Evolutionary conservation across 805 yeast genomes (phyloP).

Genomic region (Candida germanica): DNA sequence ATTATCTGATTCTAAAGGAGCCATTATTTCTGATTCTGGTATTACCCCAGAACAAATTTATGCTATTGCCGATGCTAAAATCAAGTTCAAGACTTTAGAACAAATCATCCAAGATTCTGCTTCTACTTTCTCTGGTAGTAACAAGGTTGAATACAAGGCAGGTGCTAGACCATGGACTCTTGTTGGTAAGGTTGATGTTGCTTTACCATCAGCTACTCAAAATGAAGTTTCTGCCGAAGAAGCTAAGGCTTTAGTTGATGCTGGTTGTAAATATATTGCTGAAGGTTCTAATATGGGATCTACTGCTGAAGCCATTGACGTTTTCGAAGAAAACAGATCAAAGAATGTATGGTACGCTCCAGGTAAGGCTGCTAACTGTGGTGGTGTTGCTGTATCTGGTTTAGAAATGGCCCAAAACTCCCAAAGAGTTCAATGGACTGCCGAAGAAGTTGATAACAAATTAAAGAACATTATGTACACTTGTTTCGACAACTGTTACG

Average conservation of each 20-base stretch:
- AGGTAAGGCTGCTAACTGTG: conserved; percentile 98
- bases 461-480: conserved; percentile 89
- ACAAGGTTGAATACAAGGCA: conserved; percentile 70
- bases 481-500: conserved; percentile 90
- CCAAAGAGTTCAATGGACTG: conserved; percentile 85
- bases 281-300: conserved; percentile 99
- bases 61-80: conserved; percentile 72
- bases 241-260: conserved; percentile 89
- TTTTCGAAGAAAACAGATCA: conserved; percentile 80
- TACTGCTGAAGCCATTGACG: conserved; percentile 93
- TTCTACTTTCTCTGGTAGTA: conserved; percentile 53
- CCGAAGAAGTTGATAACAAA: conserved; percentile 88
- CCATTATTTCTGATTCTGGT: conserved; percentile 75
- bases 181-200: conserved; percentile 90
- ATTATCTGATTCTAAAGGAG: conserved; percentile 92
- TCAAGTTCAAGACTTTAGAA: conserved; percentile 73
- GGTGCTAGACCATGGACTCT: conserved; percentile 97
- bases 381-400: conserved; percentile 99
- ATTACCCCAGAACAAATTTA: conserved; percentile 78
- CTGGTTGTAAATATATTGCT: conserved; percentile 90
- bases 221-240: conserved; percentile 96
- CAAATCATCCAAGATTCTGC: conserved; percentile 55
- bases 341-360: conserved; percentile 93
- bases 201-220: conserved; percentile 97
- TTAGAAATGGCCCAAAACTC: conserved; percentile 99